Evolutionary conservation across 139 green algal genomes (phyloP).

Genomic region (Micractinium conductrix): DNA sequence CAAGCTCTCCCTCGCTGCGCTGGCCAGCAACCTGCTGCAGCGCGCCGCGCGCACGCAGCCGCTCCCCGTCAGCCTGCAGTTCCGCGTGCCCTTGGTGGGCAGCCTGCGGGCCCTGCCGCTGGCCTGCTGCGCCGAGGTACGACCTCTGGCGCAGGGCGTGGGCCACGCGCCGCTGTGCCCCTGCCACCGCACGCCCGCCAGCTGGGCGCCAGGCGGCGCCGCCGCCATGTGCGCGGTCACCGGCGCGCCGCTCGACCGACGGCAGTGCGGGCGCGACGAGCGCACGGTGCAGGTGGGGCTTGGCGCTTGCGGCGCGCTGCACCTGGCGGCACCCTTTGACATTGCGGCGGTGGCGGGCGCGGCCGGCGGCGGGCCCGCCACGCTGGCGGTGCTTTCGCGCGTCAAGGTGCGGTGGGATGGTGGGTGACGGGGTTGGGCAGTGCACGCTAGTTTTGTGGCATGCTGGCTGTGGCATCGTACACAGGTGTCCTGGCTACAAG

Average conservation of each 20-base stretch:
- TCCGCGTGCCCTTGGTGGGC: constrained; percentile 29
- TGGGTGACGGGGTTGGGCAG: too few relatives aligned
- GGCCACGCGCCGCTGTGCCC: constrained; percentile 17
- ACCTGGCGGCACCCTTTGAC: constrained; percentile 22
- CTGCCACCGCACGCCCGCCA: constrained; percentile 16
- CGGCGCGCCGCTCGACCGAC: neutral
- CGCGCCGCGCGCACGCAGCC: neutral
- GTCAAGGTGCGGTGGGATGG: neutral
- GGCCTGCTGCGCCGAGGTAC: neutral
- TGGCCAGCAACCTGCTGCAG: constrained; percentile 35
- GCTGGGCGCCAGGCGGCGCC: neutral
- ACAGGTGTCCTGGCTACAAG: too few relatives aligned
- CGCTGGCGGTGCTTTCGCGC: constrained; percentile 4
- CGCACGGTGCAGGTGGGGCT: constrained; percentile 7
- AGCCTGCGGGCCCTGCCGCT: constrained; percentile 26
- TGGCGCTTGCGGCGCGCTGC: constrained; percentile 17
- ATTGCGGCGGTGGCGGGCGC: neutral
- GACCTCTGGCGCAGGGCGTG: constrained; percentile 4
- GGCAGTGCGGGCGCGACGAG: constrained; percentile 23
- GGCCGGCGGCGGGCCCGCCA: neutral
- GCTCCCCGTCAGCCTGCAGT: constrained; percentile 22
- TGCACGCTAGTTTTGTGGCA: neutral
- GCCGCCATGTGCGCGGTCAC: neutral
- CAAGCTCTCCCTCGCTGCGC: neutral
- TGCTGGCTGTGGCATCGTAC: neutral